Conservation (phyloP, 768 basidiomycete species). For the Harrya chromipes region DNA sequence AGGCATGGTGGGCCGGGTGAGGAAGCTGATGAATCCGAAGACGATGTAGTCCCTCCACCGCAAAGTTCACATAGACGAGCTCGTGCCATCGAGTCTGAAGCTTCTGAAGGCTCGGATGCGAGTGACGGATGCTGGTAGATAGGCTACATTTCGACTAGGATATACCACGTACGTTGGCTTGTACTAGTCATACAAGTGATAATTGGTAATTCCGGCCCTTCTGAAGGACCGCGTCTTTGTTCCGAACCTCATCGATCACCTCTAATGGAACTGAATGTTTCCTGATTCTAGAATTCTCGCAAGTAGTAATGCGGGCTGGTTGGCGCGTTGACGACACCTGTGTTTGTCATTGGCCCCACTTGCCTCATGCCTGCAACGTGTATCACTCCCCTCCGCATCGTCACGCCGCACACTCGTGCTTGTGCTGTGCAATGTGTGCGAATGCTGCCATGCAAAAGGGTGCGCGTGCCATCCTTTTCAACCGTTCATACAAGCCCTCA, state of each 20-base stretch:
- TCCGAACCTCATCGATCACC: no score
- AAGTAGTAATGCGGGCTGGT: no score
- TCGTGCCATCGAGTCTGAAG: slow-evolving; percentile 22
- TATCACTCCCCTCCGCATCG: slow-evolving; percentile 14
- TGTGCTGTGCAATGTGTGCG: slow-evolving; percentile 23
- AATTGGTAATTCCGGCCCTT: no score
- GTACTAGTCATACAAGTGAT: no score
- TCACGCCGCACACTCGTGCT: slow-evolving; percentile 33
- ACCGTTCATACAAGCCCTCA: slow-evolving; percentile 14
- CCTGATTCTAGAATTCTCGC: no score
- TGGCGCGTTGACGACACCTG: no score
- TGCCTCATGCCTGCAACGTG: slow-evolving; percentile 29
- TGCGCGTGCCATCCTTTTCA: slow-evolving; percentile 22
- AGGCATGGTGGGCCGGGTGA: slow-evolving; percentile 12
- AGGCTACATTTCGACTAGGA: no score
- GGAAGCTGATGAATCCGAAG: slow-evolving; percentile 11
- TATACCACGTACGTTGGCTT: no score
- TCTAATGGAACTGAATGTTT: no score
- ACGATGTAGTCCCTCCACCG: neutral
- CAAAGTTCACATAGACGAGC: neutral
- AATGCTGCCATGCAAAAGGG: slow-evolving; percentile 25
- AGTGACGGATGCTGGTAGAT: slow-evolving; percentile 6
- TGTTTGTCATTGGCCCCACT: slow-evolving; percentile 1
- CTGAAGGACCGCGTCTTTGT: no score
- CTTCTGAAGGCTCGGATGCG: slow-evolving; percentile 22